Percentiles rank a stretch among this genome's conserved stretches.
phyloP scores from a whole-genome alignment of 176 grass and related monocot genomes.

The bread wheat (Triticum aestivum) region IWGSC_CS_RefSeq_v2.1 NC_057812.1:397498034-397498533 shows the following conservation, averaged over 20 bases:
- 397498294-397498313: conserved; percentile 29
- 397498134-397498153: not conserved
- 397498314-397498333: conserved; percentile 49
- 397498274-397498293: conserved; percentile 18
- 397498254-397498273: conserved; percentile 7
- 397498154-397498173: not conserved
- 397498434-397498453: not conserved
- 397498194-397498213: not conserved
- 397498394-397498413: conserved; percentile 91
- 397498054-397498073: not conserved
- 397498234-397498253: not conserved
- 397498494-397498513: not conserved
- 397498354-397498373: conserved; percentile 77
- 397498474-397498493: not conserved
- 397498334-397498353: conserved; percentile 55
- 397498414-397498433: conserved; percentile 91
- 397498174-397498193: conserved; percentile 2
- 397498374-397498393: conserved; percentile 83
- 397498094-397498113: not conserved
- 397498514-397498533: not conserved
- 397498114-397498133: not conserved
- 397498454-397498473: conserved; percentile 6
- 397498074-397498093: not conserved
- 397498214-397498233: not conserved
- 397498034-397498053: not conserved